These are phyloP conservation scores for Sarocladium brachiariae DNA, from an alignment of 2,329 filamentous ascomycete species.

Conservation along the genomic window DNA sequence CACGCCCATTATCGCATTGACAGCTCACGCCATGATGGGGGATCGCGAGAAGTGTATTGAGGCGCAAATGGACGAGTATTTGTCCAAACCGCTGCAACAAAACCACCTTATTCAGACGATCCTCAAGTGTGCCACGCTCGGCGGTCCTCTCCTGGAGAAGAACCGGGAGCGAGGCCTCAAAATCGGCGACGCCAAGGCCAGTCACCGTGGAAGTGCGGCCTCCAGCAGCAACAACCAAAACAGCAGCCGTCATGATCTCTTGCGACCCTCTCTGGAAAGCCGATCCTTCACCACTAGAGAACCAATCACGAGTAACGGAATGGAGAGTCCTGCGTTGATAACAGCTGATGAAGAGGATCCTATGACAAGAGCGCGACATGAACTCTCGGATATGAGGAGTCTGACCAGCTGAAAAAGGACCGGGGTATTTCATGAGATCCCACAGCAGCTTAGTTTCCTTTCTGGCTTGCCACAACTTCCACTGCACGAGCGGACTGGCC, in stretches of 20 bases:
- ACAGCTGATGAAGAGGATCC: constrained; percentile 32
- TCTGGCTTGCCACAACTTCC: background rate
- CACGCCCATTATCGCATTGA: constrained; percentile 93
- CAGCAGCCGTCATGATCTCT: constrained; percentile 20
- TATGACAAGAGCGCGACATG: constrained; percentile 43
- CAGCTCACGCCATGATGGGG: constrained; percentile 97
- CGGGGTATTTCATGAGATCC: constrained; percentile 25
- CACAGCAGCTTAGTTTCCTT: constrained; percentile 17
- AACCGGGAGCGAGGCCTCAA: constrained; percentile 55
- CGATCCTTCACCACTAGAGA: constrained; percentile 66
- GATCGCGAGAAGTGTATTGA: constrained; percentile 97
- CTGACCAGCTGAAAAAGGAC: constrained; percentile 28
- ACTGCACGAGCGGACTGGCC: background rate
- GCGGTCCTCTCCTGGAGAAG: constrained; percentile 74
- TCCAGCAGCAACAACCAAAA: constrained; percentile 16
- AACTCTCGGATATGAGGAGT: constrained; percentile 32
- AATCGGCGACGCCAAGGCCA: constrained; percentile 42
- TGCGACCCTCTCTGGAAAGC: constrained; percentile 40
- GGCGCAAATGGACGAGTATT: constrained; percentile 98
- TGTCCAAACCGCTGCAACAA: constrained; percentile 93
- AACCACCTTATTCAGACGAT: constrained; percentile 98
- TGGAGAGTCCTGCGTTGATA: constrained; percentile 57
- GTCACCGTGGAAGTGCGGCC: constrained; percentile 25
- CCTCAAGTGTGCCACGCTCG: constrained; percentile 89
- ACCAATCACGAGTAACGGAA: constrained; percentile 42